Conservation (phyloP, 1,284 basidiomycete species). For the Sphagnurus paluster region DNA sequence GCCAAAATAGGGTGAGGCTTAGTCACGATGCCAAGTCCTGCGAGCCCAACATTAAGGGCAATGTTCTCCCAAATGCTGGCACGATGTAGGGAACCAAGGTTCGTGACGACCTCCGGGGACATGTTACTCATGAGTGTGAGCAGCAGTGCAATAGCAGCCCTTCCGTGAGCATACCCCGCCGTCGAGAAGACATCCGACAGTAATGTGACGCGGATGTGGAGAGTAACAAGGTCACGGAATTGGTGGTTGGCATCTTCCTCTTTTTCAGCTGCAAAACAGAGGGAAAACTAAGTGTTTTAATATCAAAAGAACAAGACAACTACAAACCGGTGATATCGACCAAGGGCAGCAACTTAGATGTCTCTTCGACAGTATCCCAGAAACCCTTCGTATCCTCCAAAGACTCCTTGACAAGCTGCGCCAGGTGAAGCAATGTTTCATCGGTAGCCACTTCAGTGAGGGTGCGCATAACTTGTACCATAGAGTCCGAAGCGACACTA, state of each 20-base stretch:
- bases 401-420: slow-evolving; percentile 71
- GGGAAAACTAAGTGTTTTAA: slow-evolving; percentile 10
- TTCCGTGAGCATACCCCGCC: slow-evolving; percentile 82
- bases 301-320: slow-evolving; percentile 2
- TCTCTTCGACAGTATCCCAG: slow-evolving; percentile 57
- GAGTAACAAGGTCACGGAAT: slow-evolving; percentile 77
- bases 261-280: slow-evolving; percentile 49
- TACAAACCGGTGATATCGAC: slow-evolving; percentile 53
- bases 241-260: slow-evolving; percentile 56
- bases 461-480: slow-evolving; percentile 86
- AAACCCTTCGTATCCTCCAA: slow-evolving; percentile 72
- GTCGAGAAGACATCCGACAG: slow-evolving; percentile 89
- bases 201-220: slow-evolving; percentile 81
- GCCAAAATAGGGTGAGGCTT: slow-evolving; percentile 39
- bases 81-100: slow-evolving; percentile 86
- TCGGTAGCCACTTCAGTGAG: slow-evolving; percentile 86
- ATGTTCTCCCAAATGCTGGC: slow-evolving; percentile 87
- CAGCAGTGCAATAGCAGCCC: slow-evolving; percentile 75
- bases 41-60: slow-evolving; percentile 63
- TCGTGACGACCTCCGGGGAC: slow-evolving; percentile 65
- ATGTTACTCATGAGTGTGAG: slow-evolving; percentile 70
- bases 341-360: slow-evolving; percentile 62
- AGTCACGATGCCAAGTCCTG: slow-evolving; percentile 52
- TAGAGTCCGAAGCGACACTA: slow-evolving; percentile 79
- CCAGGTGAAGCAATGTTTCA: slow-evolving; percentile 74